phyloP scores from a whole-genome alignment of 2,329 filamentous ascomycete species.

The Paecilomyces niveus region DNA sequence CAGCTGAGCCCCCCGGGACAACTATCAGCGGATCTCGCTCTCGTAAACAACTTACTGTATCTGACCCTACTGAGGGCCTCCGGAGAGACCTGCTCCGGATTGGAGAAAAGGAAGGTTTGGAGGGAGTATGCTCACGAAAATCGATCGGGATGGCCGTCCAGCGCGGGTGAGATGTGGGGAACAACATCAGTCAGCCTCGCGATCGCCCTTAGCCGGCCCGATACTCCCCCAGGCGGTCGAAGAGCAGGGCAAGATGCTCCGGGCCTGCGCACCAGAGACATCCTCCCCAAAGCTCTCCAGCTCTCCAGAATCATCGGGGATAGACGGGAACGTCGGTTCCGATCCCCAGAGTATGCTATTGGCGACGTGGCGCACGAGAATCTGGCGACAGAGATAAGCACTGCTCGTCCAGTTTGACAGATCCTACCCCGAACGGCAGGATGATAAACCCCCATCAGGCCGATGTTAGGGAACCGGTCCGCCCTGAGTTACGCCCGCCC shows the following conservation, averaged over 20 bases:
- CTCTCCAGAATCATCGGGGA: background rate
- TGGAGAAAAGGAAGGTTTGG: background rate
- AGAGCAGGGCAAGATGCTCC: background rate
- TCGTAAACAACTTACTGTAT: background rate
- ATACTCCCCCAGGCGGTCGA: background rate
- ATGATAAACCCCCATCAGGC: background rate
- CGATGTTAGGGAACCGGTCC: background rate
- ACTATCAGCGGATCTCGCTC: background rate
- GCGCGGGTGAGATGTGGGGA: background rate
- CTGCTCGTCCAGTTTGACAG: background rate
- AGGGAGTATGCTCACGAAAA: background rate
- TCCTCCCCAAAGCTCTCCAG: background rate
- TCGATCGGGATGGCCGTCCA: background rate
- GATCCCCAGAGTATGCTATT: background rate
- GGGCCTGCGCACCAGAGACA: background rate
- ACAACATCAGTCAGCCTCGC: background rate
- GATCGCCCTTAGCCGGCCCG: background rate
- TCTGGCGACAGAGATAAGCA: background rate
- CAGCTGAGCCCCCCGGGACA: background rate
- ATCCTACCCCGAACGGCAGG: background rate
- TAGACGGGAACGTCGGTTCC: background rate
- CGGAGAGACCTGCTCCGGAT: background rate
- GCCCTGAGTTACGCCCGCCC: background rate
- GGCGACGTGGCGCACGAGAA: no score
- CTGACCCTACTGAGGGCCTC: background rate